phyloP scores from a whole-genome alignment of 108 stramenopile species.

The Poteriospumella lacustris region DNA sequence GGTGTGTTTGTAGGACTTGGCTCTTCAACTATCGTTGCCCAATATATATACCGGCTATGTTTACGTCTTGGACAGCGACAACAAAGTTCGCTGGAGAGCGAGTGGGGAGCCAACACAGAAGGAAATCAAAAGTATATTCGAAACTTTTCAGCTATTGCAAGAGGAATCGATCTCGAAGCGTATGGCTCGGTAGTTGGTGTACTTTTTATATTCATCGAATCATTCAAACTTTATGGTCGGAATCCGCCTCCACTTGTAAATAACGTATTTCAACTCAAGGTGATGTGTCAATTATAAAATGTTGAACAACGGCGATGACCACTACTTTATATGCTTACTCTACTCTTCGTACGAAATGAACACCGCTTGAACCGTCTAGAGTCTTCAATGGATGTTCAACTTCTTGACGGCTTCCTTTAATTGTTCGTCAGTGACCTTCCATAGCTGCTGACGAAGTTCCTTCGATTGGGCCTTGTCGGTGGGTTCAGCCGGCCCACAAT shows the following conservation, averaged over 20 bases:
- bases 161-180: background rate
- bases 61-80: background rate
- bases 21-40: background rate
- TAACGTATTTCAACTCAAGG: too few relatives aligned
- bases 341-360: too few relatives aligned
- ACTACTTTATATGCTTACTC: too few relatives aligned
- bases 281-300: too few relatives aligned
- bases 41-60: background rate
- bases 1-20: background rate
- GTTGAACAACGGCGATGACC: too few relatives aligned
- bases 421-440: slow-evolving; percentile 16
- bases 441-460: background rate
- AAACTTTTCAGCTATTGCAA: background rate
- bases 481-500: background rate
- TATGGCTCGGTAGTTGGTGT: too few relatives aligned
- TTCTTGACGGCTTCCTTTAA: background rate
- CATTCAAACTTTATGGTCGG: too few relatives aligned
- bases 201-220: too few relatives aligned
- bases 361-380: too few relatives aligned
- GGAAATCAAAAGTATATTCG: background rate
- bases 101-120: background rate
- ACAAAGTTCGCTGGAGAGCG: background rate
- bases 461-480: background rate
- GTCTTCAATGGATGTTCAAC: too few relatives aligned
- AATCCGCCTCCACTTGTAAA: too few relatives aligned